Base-by-base conservation (phyloP, 1,284 basidiomycete species). In the Athelia sp. region DNA sequence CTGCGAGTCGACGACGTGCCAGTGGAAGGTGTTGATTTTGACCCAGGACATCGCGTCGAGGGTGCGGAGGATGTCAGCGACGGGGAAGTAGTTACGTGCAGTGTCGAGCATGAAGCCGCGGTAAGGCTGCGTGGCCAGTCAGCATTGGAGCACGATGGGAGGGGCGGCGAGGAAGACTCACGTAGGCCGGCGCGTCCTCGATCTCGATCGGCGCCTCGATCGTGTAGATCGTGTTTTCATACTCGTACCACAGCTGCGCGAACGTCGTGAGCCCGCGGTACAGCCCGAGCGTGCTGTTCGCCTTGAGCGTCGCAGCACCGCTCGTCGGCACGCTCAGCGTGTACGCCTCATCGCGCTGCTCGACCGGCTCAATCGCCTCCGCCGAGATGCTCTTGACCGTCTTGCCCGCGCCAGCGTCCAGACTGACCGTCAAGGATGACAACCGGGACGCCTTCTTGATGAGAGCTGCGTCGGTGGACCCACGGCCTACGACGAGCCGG, bases 31-130 rank as follows among this genome's bases (percentile, higher is more conserved):
- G 57, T 75, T 79, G 46, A 76, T 64, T 70, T 97, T 97, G 56
- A 88, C 87, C 78, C 81, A 83, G 52, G 84, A 84, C 91, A 94
- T 93, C 1, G 87, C 83, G 56, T 93, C 87, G 17, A 97, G 64
- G 6, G 85, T 87, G 26, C 84, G 78, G 50, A 84, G 75, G 59
- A 94, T 79, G 56, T 87, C 83, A 0, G 62, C 45, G 6, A 86
- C 73, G 0, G 86, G 76, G 68, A 84, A 89, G 62, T 86, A 89
- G 63, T 86, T 80, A 10, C 86, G 70, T 1, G 84, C 66, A 0
- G 87, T 95, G 58, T 97, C 93, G 10, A 97, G 75, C 72, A 88
- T 78, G 47, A 96, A 73, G 2, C 90, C 91, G 21, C 93, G 82
- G 62, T 79, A 90, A 2, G 83, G 79, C 88, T 88, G 51, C 17